Conservation (phyloP, 2,329 filamentous ascomycete species). For the Conoideocrella luteorostrata region DNA sequence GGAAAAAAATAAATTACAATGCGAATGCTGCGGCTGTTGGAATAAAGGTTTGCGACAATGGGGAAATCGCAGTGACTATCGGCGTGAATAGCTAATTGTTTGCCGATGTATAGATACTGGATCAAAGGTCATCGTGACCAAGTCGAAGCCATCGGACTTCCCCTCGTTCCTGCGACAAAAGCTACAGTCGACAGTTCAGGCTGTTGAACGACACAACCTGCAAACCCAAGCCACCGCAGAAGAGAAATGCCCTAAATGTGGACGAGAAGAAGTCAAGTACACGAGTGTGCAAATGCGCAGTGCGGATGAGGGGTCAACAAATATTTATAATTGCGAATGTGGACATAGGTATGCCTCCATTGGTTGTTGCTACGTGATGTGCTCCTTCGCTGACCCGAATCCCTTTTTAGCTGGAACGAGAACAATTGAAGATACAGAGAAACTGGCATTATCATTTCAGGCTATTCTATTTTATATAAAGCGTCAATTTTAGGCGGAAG, state of each 20-base stretch:
- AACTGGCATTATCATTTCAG: conserved; percentile 6
- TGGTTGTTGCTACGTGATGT: neutral
- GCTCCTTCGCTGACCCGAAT: neutral
- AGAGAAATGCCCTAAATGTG: conserved; percentile 74
- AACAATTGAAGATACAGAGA: conserved; percentile 49
- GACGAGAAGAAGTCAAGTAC: conserved; percentile 74
- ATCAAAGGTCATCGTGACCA: conserved; percentile 69
- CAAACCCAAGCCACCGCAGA: conserved; percentile 63
- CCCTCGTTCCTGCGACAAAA: conserved; percentile 85
- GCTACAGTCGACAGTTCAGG: conserved; percentile 74
- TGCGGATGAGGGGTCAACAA: conserved; percentile 90
- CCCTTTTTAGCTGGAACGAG: conserved; percentile 40
- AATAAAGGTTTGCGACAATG: conserved; percentile 60
- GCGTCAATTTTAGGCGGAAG: conserved; percentile 26
- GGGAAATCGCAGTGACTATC: neutral
- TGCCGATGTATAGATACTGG: conserved; percentile 52
- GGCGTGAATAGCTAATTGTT: neutral
- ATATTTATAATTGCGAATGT: conserved; percentile 86
- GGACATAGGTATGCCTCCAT: conserved; percentile 62
- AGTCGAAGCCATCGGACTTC: conserved; percentile 84
- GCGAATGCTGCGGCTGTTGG: conserved; percentile 78
- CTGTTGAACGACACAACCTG: conserved; percentile 69
- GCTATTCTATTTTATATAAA: conserved; percentile 4
- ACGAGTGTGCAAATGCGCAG: conserved; percentile 80
- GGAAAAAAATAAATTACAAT: conserved; percentile 68